Conservation (phyloP, 805 yeast species). For the Suhomyces sp. region DNA sequence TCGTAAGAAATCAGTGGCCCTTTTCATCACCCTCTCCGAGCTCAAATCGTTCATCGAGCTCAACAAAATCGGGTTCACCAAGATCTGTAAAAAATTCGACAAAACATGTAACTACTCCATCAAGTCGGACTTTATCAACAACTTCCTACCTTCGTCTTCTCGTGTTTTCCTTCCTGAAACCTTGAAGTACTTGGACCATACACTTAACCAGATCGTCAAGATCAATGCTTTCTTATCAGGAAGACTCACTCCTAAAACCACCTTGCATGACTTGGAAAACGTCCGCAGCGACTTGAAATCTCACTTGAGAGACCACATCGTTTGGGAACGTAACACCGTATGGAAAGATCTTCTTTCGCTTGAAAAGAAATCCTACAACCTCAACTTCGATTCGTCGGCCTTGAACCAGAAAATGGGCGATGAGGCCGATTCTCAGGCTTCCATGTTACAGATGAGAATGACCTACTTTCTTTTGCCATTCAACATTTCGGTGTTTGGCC, state of each 20-base stretch:
- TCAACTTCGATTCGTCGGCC: constrained; percentile 20
- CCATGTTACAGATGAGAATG: constrained; percentile 21
- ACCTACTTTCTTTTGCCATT: constrained; percentile 20
- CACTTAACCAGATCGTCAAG: constrained; percentile 51
- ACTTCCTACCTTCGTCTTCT: constrained; percentile 44
- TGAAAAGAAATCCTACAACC: constrained; percentile 30
- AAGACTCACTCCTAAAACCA: constrained; percentile 42
- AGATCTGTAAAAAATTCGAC: constrained; percentile 89
- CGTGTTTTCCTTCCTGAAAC: constrained; percentile 51
- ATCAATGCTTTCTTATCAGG: constrained; percentile 50
- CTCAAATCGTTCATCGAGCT: constrained; percentile 78
- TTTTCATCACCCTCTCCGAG: constrained; percentile 76
- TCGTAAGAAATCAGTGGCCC: constrained; percentile 60
- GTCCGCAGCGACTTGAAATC: constrained; percentile 48
- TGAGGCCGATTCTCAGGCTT: constrained; percentile 13
- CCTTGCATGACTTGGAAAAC: constrained; percentile 43
- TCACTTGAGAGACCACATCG: constrained; percentile 82
- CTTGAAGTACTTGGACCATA: constrained; percentile 39
- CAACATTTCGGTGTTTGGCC: constrained; percentile 9
- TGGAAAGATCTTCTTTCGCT: constrained; percentile 96
- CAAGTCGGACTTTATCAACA: constrained; percentile 54
- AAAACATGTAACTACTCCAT: constrained; percentile 66
- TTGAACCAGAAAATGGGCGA: constrained; percentile 25
- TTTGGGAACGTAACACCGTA: constrained; percentile 96
- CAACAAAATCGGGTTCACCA: constrained; percentile 84